Percentiles rank a stretch among this genome's conserved stretches.
Evolutionary conservation across 2,329 filamentous ascomycete species (phyloP).

Genomic region (Clonostachys byssicola): DNA sequence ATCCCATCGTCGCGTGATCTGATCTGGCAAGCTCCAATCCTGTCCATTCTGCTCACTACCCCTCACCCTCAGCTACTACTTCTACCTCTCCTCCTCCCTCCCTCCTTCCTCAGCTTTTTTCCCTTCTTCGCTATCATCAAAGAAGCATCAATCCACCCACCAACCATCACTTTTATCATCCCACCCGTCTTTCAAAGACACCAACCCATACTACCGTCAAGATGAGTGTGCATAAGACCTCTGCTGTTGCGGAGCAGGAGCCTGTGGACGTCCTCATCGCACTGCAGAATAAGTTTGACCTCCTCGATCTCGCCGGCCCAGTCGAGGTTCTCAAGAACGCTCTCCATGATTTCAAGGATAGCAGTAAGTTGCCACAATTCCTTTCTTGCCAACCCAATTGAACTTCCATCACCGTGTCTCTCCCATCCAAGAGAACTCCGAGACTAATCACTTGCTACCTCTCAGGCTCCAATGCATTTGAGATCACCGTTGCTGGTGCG

Average conservation of each 20-base stretch:
- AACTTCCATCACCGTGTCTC: no score
- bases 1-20: conserved; percentile 9
- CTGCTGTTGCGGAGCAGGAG: conserved; percentile 51
- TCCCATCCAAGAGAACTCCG: background rate
- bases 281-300: conserved; percentile 55
- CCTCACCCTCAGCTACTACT: background rate
- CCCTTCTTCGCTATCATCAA: conserved; percentile 12
- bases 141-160: conserved; percentile 7
- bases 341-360: conserved; percentile 48
- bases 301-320: conserved; percentile 54
- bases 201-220: conserved; percentile 27
- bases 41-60: background rate
- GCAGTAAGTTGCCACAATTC: conserved; percentile 31
- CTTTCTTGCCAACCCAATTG: background rate
- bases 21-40: conserved; percentile 2
- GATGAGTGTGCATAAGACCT: conserved; percentile 55
- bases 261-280: conserved; percentile 57
- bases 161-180: conserved; percentile 6
- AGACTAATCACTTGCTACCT: background rate
- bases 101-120: conserved; percentile 5
- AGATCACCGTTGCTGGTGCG: conserved; percentile 48
- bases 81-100: conserved; percentile 1
- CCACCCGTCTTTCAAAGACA: conserved; percentile 6
- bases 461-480: conserved; percentile 52
- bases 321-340: conserved; percentile 46